phyloP scores from a whole-genome alignment of 75 land plant species.

The Selaginella tamariscina region DNA sequence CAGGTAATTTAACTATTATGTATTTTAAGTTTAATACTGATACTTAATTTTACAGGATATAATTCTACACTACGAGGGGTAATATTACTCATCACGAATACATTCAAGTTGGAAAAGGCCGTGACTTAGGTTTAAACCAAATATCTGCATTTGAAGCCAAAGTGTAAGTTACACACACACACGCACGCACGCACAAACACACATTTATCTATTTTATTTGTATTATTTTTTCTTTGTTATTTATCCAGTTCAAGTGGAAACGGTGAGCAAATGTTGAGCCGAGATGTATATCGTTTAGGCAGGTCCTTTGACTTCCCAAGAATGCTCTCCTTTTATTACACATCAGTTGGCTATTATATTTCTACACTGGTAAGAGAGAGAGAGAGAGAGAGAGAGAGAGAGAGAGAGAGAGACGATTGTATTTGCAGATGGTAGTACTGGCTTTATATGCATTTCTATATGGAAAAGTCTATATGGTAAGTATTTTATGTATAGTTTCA shows the following conservation, averaged over 20 bases:
- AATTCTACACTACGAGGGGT: conserved; percentile 90
- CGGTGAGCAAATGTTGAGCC: conserved; percentile 78
- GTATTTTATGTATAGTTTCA: conserved; percentile 16
- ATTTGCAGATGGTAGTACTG: conserved; percentile 82
- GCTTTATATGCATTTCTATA: conserved; percentile 76
- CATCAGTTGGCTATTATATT: conserved; percentile 75
- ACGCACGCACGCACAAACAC: too few species aligned
- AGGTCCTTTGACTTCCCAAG: conserved; percentile 73
- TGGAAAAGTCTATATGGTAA: conserved; percentile 79
- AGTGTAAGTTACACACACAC: too few species aligned
- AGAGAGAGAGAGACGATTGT: too few species aligned
- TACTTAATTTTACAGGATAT: conserved; percentile 85
- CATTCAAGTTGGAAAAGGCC: conserved; percentile 92
- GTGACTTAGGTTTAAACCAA: conserved; percentile 84
- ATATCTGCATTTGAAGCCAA: conserved; percentile 83
- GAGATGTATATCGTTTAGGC: conserved; percentile 74
- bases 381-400: too few species aligned
- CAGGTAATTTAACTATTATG: conserved; percentile 52
- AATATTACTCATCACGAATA: conserved; percentile 92
- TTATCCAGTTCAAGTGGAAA: conserved; percentile 85
- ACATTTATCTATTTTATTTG: too few species aligned
- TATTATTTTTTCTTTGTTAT: too few species aligned
- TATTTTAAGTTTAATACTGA: too few species aligned
- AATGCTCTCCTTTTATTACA: conserved; percentile 78
- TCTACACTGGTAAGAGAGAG: conserved; percentile 56